A percentile compares a stretch with the other conserved stretches of the same genome.
phyloP scores from a whole-genome alignment of 2,329 filamentous ascomycete species.

The Magnaporthiopsis rhizophila region DNA sequence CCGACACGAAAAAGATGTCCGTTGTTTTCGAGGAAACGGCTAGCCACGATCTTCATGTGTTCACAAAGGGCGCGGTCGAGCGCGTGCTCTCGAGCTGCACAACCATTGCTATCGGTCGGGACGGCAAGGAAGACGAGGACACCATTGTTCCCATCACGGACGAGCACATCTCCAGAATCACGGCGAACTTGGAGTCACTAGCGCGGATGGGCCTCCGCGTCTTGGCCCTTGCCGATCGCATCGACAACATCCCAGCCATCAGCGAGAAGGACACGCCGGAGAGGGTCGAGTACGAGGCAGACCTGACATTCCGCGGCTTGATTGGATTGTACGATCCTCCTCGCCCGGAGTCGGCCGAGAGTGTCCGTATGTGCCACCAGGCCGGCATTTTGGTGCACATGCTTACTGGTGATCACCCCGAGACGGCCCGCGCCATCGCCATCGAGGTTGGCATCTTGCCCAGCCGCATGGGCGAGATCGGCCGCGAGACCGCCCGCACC shows the following conservation, averaged over 20 bases:
- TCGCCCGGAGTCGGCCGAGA: conserved; percentile 52
- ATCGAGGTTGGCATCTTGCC: conserved; percentile 27
- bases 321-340: conserved; percentile 63
- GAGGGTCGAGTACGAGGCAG: conserved; percentile 48
- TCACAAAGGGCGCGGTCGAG: conserved; percentile 54
- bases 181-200: conserved; percentile 55
- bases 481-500: conserved; percentile 39
- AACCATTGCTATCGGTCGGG: conserved; percentile 25
- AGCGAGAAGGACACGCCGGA: conserved; percentile 26
- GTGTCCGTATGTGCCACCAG: conserved; percentile 44
- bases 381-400: conserved; percentile 54
- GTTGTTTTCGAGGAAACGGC: conserved; percentile 42
- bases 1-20: conserved; percentile 58
- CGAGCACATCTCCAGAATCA: conserved; percentile 40
- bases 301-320: conserved; percentile 56
- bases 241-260: neutral
- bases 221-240: conserved; percentile 44
- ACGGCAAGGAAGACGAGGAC: conserved; percentile 8
- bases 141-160: conserved; percentile 34
- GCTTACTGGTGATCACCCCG: conserved; percentile 55
- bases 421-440: conserved; percentile 52
- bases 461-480: conserved; percentile 31
- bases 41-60: conserved; percentile 15
- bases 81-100: conserved; percentile 47
- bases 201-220: conserved; percentile 47